Percentiles rank a stretch among this genome's conserved stretches.
Conservation (phyloP, 441 rosid genomes). For the Sinapis alba region DNA sequence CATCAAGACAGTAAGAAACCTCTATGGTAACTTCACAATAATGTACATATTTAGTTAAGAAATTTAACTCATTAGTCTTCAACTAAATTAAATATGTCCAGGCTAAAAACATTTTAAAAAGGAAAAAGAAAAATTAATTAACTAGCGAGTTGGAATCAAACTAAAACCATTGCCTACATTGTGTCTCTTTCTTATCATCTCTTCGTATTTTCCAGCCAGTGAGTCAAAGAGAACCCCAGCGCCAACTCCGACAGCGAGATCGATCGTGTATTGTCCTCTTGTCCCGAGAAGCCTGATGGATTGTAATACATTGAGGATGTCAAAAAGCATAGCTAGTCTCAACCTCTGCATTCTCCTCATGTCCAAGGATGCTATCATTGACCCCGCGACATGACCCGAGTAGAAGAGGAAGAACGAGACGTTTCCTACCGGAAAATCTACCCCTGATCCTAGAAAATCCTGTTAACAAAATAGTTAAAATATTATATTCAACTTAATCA, state of each 20-base stretch:
- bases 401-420: conserved; percentile 92
- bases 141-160: conserved; percentile 25
- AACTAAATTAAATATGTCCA: conserved; percentile 15
- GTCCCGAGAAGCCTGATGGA: conserved; percentile 75
- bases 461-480: no score
- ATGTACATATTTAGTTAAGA: conserved; percentile 4
- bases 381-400: conserved; percentile 94
- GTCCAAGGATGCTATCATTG: conserved; percentile 87
- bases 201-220: conserved; percentile 77
- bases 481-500: no score
- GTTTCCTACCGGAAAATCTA: conserved; percentile 91
- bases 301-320: conserved; percentile 76
- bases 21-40: neutral
- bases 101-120: conserved; percentile 1
- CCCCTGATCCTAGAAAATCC: conserved; percentile 93
- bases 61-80: neutral
- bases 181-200: conserved; percentile 48
- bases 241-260: conserved; percentile 79
- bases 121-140: conserved; percentile 25
- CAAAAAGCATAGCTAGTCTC: conserved; percentile 68
- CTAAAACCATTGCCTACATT: conserved; percentile 21
- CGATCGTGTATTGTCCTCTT: conserved; percentile 93
- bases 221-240: conserved; percentile 87
- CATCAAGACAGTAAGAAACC: no score
- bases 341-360: conserved; percentile 83